phyloP scores from a whole-genome alignment of 2,329 filamentous ascomycete species.

The Basipetospora chlamydospora region DNA sequence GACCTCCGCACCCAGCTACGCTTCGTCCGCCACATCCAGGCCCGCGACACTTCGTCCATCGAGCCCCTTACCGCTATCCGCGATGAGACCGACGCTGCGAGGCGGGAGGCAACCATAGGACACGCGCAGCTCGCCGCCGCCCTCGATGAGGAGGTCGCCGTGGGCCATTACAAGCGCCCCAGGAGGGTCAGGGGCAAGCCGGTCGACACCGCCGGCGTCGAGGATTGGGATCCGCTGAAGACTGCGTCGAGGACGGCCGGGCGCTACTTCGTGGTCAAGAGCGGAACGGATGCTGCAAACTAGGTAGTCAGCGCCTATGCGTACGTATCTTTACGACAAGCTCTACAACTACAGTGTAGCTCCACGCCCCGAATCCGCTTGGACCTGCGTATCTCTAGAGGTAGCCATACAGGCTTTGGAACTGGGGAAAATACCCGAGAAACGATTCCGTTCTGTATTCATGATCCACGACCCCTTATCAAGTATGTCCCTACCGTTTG shows the following conservation, averaged over 20 bases:
- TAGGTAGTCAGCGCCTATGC: background rate
- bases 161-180: slow-evolving; percentile 38
- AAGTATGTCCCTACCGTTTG: background rate
- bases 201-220: slow-evolving; percentile 28
- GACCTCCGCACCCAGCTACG: slow-evolving; percentile 71
- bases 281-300: slow-evolving; percentile 17
- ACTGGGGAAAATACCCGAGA: too few relatives aligned
- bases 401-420: too few relatives aligned
- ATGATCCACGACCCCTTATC: background rate
- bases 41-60: slow-evolving; percentile 55
- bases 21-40: slow-evolving; percentile 79
- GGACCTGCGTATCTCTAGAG: too few relatives aligned
- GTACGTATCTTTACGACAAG: too few relatives aligned
- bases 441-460: too few relatives aligned
- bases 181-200: slow-evolving; percentile 18
- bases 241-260: slow-evolving; percentile 52
- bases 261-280: slow-evolving; percentile 65
- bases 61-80: slow-evolving; percentile 64
- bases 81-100: slow-evolving; percentile 58
- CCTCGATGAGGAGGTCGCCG: slow-evolving; percentile 43
- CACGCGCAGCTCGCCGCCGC: slow-evolving; percentile 40
- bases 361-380: too few relatives aligned
- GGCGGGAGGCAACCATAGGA: slow-evolving; percentile 43
- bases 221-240: slow-evolving; percentile 57
- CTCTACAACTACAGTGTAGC: too few relatives aligned